phyloP scores from a whole-genome alignment of 306 rosid species.

The Citrullus amarus region DNA sequence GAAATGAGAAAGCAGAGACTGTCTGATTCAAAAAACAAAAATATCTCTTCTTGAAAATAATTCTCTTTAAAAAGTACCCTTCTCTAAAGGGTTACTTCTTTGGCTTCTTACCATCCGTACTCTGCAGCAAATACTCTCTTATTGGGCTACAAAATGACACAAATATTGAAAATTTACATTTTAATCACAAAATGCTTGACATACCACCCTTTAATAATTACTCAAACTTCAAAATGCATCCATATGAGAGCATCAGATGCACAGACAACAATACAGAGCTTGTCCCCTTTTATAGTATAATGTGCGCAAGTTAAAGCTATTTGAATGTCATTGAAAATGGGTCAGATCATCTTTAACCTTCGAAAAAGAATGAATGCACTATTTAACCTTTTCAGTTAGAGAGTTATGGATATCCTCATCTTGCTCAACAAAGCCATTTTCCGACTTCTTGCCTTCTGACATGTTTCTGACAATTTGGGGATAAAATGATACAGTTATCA shows the following conservation, averaged over 20 bases:
- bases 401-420: not conserved
- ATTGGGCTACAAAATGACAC: not conserved
- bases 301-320: not conserved
- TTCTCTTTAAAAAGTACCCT: not conserved
- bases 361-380: not conserved
- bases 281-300: not conserved
- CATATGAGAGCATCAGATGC: not conserved
- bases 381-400: not conserved
- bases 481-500: not conserved
- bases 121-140: not conserved
- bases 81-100: not conserved
- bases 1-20: not conserved
- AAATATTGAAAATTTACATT: not conserved
- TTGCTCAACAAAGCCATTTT: not conserved
- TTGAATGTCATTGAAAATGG: not conserved
- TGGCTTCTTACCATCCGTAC: not conserved
- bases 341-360: not conserved
- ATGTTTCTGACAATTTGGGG: not conserved
- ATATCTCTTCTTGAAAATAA: not conserved
- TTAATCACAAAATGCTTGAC: not conserved
- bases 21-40: not conserved
- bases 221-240: not conserved
- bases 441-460: not conserved
- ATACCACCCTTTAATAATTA: not conserved
- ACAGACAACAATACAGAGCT: not conserved